Percentiles rank a stretch among this genome's conserved stretches.
Conservation (phyloP, 345 rosid species). For the Microthlaspi erraticum region DNA sequence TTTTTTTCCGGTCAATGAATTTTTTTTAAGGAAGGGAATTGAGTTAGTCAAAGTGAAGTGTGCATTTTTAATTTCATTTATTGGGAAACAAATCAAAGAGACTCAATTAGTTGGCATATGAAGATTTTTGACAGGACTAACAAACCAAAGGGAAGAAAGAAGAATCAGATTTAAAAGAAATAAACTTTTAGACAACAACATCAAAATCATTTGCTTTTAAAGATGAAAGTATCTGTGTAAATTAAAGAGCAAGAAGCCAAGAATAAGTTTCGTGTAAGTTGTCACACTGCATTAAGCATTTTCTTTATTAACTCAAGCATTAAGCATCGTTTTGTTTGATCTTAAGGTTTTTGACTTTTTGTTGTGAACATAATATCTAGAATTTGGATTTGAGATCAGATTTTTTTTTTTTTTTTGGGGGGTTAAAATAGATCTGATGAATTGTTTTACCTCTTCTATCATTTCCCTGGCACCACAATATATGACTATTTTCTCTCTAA, state of each 20-base stretch:
- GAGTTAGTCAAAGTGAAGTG: slow-evolving; percentile 22
- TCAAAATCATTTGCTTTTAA: not conserved
- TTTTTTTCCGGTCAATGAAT: slow-evolving; percentile 15
- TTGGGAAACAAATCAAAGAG: not conserved
- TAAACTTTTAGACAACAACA: slow-evolving; percentile 9
- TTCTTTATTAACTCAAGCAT: too few relatives aligned
- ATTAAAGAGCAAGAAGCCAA: slow-evolving; percentile 8
- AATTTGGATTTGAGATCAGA: slow-evolving; percentile 2
- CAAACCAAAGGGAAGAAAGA: not conserved
- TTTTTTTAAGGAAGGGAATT: slow-evolving; percentile 2
- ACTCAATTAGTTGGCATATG: not conserved
- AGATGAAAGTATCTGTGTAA: not conserved
- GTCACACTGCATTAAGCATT: slow-evolving; percentile 13
- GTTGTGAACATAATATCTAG: not conserved
- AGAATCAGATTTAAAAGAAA: not conserved
- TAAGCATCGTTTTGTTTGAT: slow-evolving; percentile 4
- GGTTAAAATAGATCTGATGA: not conserved
- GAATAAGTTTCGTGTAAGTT: slow-evolving; percentile 17
- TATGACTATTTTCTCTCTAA: slow-evolving; percentile 3
- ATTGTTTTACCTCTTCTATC: not conserved
- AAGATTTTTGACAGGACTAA: slow-evolving; percentile 3
- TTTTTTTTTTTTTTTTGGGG: too few relatives aligned
- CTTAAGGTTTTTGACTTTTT: not conserved
- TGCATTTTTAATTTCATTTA: slow-evolving; percentile 2
- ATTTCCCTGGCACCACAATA: not conserved